Conservation (phyloP, 2,329 filamentous ascomycete genomes). For the Neonectria coccinea region DNA sequence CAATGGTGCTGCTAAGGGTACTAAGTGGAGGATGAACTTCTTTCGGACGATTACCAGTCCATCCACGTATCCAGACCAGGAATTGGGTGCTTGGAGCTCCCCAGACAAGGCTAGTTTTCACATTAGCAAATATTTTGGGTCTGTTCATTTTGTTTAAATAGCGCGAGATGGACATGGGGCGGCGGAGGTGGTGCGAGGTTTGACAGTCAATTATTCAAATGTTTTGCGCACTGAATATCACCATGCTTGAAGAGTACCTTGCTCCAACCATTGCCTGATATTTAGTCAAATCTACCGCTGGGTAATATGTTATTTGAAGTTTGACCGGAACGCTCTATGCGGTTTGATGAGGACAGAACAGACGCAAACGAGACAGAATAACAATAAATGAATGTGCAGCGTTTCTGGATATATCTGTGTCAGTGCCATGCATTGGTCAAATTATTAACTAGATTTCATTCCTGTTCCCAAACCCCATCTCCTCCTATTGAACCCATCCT, state of each 20-base stretch:
- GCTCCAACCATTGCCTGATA: rapidly evolving
- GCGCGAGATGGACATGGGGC: background rate
- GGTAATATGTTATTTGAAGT: background rate
- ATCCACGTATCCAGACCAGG: slow-evolving; percentile 57
- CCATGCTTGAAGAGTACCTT: too few species aligned
- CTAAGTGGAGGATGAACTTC: slow-evolving; percentile 65
- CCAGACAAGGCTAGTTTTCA: slow-evolving; percentile 61
- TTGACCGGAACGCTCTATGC: too few species aligned
- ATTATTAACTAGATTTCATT: background rate
- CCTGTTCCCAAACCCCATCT: background rate
- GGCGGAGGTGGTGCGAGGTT: background rate
- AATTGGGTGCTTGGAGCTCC: slow-evolving; percentile 59
- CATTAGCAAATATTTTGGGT: slow-evolving; percentile 59
- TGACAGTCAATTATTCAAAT: too few species aligned
- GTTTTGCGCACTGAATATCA: too few species aligned
- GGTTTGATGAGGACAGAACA: too few species aligned
- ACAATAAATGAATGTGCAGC: background rate
- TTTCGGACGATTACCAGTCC: slow-evolving; percentile 60
- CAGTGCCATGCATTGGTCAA: background rate
- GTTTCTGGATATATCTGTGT: background rate
- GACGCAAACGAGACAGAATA: background rate
- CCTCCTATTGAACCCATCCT: background rate
- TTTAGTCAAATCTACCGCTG: background rate
- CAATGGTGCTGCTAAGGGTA: slow-evolving; percentile 55
- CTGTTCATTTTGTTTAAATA: slow-evolving; percentile 52